Conservation (phyloP, 2,329 filamentous ascomycete genomes). For the Aspergillus amoenus region DNA sequence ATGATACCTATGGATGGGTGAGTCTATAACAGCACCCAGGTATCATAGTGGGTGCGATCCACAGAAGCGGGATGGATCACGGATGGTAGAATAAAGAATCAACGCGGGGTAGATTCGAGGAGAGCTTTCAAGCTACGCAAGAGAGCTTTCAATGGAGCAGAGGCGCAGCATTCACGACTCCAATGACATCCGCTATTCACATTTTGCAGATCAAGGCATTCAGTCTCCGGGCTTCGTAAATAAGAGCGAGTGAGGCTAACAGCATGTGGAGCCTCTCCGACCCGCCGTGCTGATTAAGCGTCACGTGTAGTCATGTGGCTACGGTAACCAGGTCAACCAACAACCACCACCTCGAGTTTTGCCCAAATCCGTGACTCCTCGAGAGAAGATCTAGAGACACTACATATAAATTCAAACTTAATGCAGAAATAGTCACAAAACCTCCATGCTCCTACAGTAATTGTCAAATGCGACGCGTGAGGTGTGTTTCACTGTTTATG, state of each 20-base stretch:
- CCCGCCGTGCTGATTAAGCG: slow-evolving; percentile 16
- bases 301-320: slow-evolving; percentile 21
- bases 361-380: neutral
- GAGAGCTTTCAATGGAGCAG: neutral
- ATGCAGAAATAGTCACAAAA: neutral
- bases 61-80: slow-evolving; percentile 9
- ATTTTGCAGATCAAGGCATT: neutral
- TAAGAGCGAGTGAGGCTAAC: slow-evolving; percentile 5
- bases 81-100: neutral
- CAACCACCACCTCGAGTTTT: neutral
- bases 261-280: slow-evolving; percentile 12
- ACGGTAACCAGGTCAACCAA: slow-evolving; percentile 22
- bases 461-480: neutral
- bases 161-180: slow-evolving; percentile 1
- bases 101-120: neutral
- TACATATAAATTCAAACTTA: neutral
- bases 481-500: neutral
- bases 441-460: neutral
- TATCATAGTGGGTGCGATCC: slow-evolving; percentile 15
- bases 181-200: neutral
- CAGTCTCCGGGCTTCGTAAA: neutral
- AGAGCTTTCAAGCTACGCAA: neutral
- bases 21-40: slow-evolving; percentile 8
- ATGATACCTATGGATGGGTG: neutral
- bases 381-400: neutral